A percentile compares a stretch with the other conserved stretches of the same genome.
These are phyloP conservation scores for Escallonia herrerae DNA, from an alignment of 129 eudicot genomes.

Conservation along the genomic window DNA sequence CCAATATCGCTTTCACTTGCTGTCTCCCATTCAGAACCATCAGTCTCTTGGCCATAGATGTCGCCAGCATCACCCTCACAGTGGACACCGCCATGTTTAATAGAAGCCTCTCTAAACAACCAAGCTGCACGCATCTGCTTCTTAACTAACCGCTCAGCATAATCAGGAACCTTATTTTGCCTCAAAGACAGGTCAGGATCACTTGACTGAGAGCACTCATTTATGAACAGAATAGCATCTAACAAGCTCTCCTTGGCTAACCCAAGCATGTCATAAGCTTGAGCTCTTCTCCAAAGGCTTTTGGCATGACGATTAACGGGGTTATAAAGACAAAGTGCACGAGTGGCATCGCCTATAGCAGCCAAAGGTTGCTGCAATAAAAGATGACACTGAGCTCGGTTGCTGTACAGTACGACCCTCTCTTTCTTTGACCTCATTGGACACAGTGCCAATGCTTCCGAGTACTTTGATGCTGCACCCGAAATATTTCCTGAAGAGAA, in stretches of 20 bases:
- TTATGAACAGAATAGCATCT: conserved; percentile 84
- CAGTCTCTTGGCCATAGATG: conserved; percentile 60
- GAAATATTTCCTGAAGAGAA: conserved; percentile 88
- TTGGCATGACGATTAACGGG: conserved; percentile 94
- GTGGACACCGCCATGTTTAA: conserved; percentile 73
- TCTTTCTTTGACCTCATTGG: conserved; percentile 92
- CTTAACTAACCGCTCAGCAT: conserved; percentile 92
- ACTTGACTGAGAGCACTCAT: conserved; percentile 83
- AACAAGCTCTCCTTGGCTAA: conserved; percentile 85
- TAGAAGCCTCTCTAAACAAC: conserved; percentile 89
- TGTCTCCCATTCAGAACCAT: conserved; percentile 98
- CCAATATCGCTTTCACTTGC: conserved; percentile 94
- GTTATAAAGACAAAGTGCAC: conserved; percentile 82
- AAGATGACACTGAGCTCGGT: conserved; percentile 92
- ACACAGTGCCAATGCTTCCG: conserved; percentile 78
- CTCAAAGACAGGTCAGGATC: conserved; percentile 76
- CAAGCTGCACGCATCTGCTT: conserved; percentile 97
- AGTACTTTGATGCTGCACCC: conserved; percentile 86
- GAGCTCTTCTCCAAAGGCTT: conserved; percentile 98
- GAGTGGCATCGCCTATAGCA: conserved; percentile 94
- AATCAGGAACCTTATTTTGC: conserved; percentile 93
- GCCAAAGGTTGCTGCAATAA: conserved; percentile 75
- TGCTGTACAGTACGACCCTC: conserved; percentile 78
- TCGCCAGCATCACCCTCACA: conserved; percentile 65
- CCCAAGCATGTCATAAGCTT: conserved; percentile 94